Conservation (phyloP, 768 basidiomycete genomes). For the Psilocybe tampanensis region DNA sequence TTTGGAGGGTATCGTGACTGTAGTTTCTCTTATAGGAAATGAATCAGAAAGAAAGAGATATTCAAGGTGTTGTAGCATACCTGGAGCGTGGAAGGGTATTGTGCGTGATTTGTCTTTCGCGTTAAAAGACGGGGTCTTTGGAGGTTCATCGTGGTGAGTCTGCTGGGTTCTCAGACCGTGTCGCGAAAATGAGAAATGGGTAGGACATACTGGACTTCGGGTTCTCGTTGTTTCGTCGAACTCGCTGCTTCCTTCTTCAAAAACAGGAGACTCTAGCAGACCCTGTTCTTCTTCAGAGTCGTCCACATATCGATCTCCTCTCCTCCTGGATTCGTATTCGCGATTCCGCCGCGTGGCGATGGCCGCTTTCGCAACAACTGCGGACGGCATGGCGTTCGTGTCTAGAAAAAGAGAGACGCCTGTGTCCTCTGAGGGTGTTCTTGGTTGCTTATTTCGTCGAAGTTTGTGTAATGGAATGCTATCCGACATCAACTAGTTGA, state of each 20-base stretch:
- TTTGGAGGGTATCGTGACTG: constrained; percentile 81
- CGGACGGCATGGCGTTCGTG: constrained; percentile 23
- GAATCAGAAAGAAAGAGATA: not conserved
- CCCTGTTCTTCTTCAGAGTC: constrained; percentile 56
- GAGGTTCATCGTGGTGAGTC: constrained; percentile 8
- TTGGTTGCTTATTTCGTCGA: constrained; percentile 45
- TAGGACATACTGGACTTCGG: constrained; percentile 20
- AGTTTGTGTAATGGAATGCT: constrained; percentile 65
- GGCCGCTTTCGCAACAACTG: constrained; percentile 27
- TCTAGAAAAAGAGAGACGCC: constrained; percentile 21
- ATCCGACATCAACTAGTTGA: constrained; percentile 56
- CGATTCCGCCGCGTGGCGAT: constrained; percentile 28
- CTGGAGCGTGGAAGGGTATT: constrained; percentile 75
- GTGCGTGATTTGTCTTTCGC: constrained; percentile 75
- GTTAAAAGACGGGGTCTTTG: constrained; percentile 27
- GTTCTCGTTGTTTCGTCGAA: constrained; percentile 11
- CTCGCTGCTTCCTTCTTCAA: constrained; percentile 14
- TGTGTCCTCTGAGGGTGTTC: constrained; percentile 17
- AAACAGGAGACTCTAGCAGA: constrained; percentile 14
- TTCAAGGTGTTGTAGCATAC: constrained; percentile 26
- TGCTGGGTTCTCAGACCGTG: not conserved
- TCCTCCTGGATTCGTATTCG: constrained; percentile 39
- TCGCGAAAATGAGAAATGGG: not conserved
- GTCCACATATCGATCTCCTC: constrained; percentile 60
- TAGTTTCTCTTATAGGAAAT: constrained; percentile 56